A percentile compares a stretch with the other conserved stretches of the same genome.
Conservation (phyloP, 169 alveolate species). For the Plasmodium coatneyi region DNA sequence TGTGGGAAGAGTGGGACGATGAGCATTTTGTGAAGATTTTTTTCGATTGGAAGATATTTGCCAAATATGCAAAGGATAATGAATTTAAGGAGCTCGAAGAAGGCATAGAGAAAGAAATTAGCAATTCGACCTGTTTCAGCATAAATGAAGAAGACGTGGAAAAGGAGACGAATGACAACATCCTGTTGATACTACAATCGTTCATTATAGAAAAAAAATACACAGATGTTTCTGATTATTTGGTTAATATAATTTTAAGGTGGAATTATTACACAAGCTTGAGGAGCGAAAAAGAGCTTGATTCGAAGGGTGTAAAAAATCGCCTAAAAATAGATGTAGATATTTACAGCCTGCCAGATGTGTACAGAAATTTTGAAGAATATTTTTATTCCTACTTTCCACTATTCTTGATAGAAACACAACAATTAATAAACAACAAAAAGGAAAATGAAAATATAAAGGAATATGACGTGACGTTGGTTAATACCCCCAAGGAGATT, state of each 20-base stretch:
- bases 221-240: conserved; percentile 46
- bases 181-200: conserved; percentile 21
- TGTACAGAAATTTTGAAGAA: conserved; percentile 53
- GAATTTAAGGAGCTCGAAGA: conserved; percentile 66
- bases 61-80: conserved; percentile 38
- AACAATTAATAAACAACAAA: conserved; percentile 65
- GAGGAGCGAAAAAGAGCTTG: conserved; percentile 54
- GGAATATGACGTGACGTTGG: conserved; percentile 29
- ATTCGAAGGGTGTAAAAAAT: conserved; percentile 25
- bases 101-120: conserved; percentile 9
- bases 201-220: conserved; percentile 33
- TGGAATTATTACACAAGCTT: conserved; percentile 72
- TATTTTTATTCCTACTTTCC: conserved; percentile 61
- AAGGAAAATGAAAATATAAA: conserved; percentile 50
- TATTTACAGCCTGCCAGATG: conserved; percentile 23
- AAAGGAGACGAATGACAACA: conserved; percentile 3
- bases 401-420: conserved; percentile 67
- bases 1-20: conserved; percentile 72
- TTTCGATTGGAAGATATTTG: conserved; percentile 58
- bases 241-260: conserved; percentile 51
- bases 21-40: conserved; percentile 24
- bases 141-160: conserved; percentile 49
- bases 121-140: background rate
- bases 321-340: conserved; percentile 66
- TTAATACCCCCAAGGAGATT: conserved; percentile 21